Conservation (phyloP, 805 yeast genomes). For the Yamadazyma paraphyllophila region DNA sequence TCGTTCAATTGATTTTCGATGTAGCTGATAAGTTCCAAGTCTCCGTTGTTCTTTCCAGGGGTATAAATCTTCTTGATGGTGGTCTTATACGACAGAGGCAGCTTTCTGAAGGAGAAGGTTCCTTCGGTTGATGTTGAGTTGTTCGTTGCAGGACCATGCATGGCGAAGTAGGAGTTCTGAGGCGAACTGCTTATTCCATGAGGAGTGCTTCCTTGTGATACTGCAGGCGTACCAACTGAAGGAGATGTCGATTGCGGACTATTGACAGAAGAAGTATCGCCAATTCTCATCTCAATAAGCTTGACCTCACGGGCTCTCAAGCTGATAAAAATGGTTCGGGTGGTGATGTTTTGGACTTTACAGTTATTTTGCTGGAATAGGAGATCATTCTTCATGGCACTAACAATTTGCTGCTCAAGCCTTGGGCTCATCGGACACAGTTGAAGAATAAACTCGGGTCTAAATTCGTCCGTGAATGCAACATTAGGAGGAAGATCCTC, state of each 20-base stretch:
- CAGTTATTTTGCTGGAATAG: slow-evolving; percentile 40
- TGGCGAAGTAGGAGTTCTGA: slow-evolving; percentile 7
- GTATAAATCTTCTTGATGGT: slow-evolving; percentile 36
- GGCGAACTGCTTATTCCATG: slow-evolving; percentile 8
- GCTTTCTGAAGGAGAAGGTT: slow-evolving; percentile 2
- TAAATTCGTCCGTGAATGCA: slow-evolving; percentile 48
- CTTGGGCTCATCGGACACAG: slow-evolving; percentile 53
- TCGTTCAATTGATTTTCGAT: slow-evolving; percentile 16
- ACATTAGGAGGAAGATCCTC: slow-evolving; percentile 31
- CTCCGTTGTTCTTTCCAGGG: slow-evolving; percentile 32
- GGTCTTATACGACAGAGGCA: slow-evolving; percentile 29
- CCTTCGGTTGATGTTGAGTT: not conserved
- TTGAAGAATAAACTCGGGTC: slow-evolving; percentile 53
- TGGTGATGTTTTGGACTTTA: slow-evolving; percentile 26
- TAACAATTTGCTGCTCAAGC: slow-evolving; percentile 46
- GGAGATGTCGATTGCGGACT: slow-evolving; percentile 3
- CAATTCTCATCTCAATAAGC: slow-evolving; percentile 38
- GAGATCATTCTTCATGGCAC: slow-evolving; percentile 54
- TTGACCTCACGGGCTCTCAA: slow-evolving; percentile 46
- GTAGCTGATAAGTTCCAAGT: slow-evolving; percentile 23
- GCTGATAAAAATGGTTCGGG: slow-evolving; percentile 42
- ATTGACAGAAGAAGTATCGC: slow-evolving; percentile 11
- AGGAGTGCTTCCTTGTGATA: not conserved
- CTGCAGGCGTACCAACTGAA: not conserved
- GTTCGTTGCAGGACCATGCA: not conserved